These are phyloP conservation scores for Schizochytrium sp. DNA, from an alignment of 108 stramenopile species.

Conservation along the genomic window DNA sequence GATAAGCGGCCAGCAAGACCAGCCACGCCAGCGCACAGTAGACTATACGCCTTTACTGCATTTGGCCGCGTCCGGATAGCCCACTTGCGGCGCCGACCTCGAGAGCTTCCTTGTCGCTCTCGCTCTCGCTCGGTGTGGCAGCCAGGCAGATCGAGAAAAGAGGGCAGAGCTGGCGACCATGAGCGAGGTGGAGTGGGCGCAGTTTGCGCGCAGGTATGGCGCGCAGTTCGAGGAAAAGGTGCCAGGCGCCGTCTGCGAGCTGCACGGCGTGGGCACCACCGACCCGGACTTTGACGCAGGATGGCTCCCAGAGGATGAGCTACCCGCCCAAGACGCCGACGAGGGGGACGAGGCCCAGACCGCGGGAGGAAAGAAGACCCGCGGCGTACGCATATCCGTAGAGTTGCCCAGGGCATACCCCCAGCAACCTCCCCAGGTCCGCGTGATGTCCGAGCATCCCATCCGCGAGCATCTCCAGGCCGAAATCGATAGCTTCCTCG, in stretches of 20 bases:
- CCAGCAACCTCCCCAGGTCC: background rate
- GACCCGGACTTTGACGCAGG: background rate
- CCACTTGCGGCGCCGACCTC: too few relatives aligned
- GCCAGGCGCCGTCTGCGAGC: background rate
- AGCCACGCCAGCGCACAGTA: too few relatives aligned
- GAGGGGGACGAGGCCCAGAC: background rate
- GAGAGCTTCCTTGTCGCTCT: too few relatives aligned
- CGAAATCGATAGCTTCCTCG: background rate
- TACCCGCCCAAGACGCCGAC: background rate
- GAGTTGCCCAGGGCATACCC: background rate
- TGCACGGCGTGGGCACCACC: background rate
- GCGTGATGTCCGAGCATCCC: background rate
- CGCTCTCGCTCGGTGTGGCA: too few relatives aligned
- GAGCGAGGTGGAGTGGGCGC: background rate
- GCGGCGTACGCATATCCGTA: background rate
- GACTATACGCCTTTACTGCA: too few relatives aligned
- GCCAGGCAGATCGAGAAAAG: too few relatives aligned
- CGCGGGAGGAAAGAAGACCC: background rate
- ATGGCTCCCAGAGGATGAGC: background rate
- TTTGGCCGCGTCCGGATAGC: too few relatives aligned
- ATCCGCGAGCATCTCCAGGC: background rate
- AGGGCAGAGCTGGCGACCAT: too few relatives aligned
- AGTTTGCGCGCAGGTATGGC: background rate
- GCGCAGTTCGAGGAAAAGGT: background rate
- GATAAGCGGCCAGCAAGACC: too few relatives aligned